Evolutionary conservation across 208 protist genomes (phyloP).

Genomic region (Paratrypanosoma confusum): DNA sequence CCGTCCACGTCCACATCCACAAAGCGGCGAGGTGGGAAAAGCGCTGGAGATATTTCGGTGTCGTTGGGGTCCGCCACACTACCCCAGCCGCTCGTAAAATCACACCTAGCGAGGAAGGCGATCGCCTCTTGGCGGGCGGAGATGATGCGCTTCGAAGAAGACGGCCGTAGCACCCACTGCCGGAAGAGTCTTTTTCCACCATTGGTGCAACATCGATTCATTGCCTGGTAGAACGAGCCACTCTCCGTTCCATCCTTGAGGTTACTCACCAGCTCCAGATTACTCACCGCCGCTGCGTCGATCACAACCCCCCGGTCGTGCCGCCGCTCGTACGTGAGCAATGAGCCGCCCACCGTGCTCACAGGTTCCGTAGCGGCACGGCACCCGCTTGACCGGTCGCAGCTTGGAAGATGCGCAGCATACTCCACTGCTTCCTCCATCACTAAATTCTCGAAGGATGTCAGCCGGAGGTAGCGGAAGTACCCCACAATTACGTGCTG

Average conservation of each 20-base stretch:
- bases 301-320: slow-evolving; percentile 55
- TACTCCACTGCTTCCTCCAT: too few relatives aligned
- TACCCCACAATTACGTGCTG: too few relatives aligned
- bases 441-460: too few relatives aligned
- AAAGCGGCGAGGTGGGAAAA: neutral
- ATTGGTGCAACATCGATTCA: slow-evolving; percentile 68
- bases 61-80: slow-evolving; percentile 1
- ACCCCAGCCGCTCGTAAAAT: slow-evolving; percentile 11
- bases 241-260: slow-evolving; percentile 57
- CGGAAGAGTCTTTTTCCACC: slow-evolving; percentile 72
- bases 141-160: slow-evolving; percentile 43
- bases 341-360: too few relatives aligned
- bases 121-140: slow-evolving; percentile 40
- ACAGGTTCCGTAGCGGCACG: too few relatives aligned
- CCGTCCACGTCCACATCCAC: neutral
- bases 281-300: slow-evolving; percentile 58
- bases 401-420: too few relatives aligned
- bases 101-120: slow-evolving; percentile 35
- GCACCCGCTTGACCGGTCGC: too few relatives aligned
- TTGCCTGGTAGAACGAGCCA: slow-evolving; percentile 47
- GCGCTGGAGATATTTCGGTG: neutral
- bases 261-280: slow-evolving; percentile 74
- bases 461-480: too few relatives aligned
- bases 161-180: slow-evolving; percentile 73
- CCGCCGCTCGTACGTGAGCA: slow-evolving; percentile 34